Percentiles rank a stretch among this genome's conserved stretches.
Evolutionary conservation across 805 yeast genomes (phyloP).

Genomic region (Lipomyces sp.): DNA sequence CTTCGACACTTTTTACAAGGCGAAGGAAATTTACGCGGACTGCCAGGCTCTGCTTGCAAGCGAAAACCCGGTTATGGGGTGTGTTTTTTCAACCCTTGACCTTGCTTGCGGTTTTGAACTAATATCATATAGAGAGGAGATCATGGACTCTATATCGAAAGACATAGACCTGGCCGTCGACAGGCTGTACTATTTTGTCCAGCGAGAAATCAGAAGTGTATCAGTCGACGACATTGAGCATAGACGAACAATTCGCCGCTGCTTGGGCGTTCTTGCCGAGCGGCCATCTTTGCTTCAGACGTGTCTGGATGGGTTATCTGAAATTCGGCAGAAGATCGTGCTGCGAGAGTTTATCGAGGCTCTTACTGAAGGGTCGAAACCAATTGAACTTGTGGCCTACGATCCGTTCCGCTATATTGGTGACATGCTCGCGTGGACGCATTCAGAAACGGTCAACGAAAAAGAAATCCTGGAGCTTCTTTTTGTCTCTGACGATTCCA

Average conservation of each 20-base stretch:
- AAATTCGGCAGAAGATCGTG: conserved; percentile 62
- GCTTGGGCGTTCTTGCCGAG: conserved; percentile 36
- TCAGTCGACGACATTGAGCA: conserved; percentile 29
- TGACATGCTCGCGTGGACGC: conserved; percentile 83
- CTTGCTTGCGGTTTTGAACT: background rate
- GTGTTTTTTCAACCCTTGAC: conserved; percentile 11
- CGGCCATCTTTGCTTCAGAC: conserved; percentile 48
- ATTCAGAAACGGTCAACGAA: conserved; percentile 82
- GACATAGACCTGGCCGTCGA: conserved; percentile 54
- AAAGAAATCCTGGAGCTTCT: conserved; percentile 67
- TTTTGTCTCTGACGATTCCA: conserved; percentile 45
- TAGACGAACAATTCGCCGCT: conserved; percentile 28
- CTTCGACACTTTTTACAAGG: conserved; percentile 57
- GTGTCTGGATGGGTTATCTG: conserved; percentile 60
- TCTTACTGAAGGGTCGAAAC: conserved; percentile 39
- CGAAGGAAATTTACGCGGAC: conserved; percentile 60
- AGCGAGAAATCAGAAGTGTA: conserved; percentile 30
- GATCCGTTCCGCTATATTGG: conserved; percentile 83
- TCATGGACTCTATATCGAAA: conserved; percentile 56
- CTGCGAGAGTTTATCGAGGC: conserved; percentile 60
- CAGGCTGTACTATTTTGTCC: conserved; percentile 48
- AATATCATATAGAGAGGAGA: conserved; percentile 38
- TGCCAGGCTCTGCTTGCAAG: conserved; percentile 69
- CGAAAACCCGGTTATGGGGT: conserved; percentile 46
- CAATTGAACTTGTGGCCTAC: conserved; percentile 63